Evolutionary conservation across 768 basidiomycete species (phyloP), one percentile per base, ranked within the genome.

Genomic region (Russula earlei): DNA sequence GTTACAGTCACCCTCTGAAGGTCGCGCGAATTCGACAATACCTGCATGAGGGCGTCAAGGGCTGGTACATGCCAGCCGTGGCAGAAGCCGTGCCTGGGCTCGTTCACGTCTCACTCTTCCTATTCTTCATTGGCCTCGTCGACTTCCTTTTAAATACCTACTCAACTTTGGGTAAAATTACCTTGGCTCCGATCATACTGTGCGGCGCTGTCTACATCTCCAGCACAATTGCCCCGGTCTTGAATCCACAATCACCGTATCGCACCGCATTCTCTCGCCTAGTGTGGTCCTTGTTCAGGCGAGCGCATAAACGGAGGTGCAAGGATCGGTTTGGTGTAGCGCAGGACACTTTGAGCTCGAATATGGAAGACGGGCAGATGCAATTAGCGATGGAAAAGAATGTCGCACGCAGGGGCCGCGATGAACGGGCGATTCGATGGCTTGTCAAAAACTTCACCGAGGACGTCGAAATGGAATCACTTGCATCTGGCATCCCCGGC

Each of bases 81-180:
- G 73, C 78, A 7, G 71, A 74, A 41, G 59, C 67, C 8, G 73
- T 79, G 19, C 78, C 77, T 4, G 67, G 73, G 15, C 70, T 79
- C 7, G 69, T 81, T 19, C 78, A 80, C 58, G 64, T 74, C 14
- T 75, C 77, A 1, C 68, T 78, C 20, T 69, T 77, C 20, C 67
- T 79, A 2, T 79, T 79, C 65, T 72, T 82, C 63, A 68, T 74
- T 37, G 75, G 76, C 24, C 69, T 81, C 25, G 65, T 76, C 42
- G 69, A 71, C 19, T 76, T 79, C 62, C 67, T 79, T 20, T 65
- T 65, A 51, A 65, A 72, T n/a, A 62, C 63, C 40, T 57, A 60
- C 49, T 12, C 3, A 3, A 36, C 25, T n/a, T 48, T 63, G 22
- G 62, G 59, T 6, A 31, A 24, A 7, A 14, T 46, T 0, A 53